Base-by-base conservation (phyloP, 768 basidiomycete genomes). In the Leucocoprinus birnbaumii region DNA sequence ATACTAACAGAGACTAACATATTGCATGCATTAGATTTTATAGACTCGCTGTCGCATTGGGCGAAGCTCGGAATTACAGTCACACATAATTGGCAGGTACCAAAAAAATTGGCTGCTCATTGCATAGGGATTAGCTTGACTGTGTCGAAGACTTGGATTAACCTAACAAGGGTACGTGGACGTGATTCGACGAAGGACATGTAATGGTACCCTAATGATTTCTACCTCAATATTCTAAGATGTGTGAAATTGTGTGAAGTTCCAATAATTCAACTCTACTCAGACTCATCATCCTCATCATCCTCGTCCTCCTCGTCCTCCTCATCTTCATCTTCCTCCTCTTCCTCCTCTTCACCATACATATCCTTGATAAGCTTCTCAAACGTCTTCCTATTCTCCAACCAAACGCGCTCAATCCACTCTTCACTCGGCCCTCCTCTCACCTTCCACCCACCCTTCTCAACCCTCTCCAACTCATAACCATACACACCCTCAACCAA, bases 401-500 rank as follows among this genome's bases (percentile, higher is more conserved):
- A 3, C 52, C 59, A 57, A 48, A 9, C 55, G 37, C 37, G 34
- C 26, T 2, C 42, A 22, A 13, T 18, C 22, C 24, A 14, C 18
- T 14, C 27, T 43, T 10, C 35, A 26, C n/a, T 37, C 43, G 19
- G 27, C 42, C 37, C 21, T 21, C n/a, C 2, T 11, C n/a, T 58
- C 7, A 38, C 58, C 25, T 50, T 52, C 6, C 45, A 49, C 51
- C 25, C 48, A 11, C 47, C 47, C 44, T 40, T 44, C 13, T 18
- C 42, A 34, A 18, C n/a, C 25, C 19, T 27, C 21, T 26, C 42
- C 41, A 41, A 47, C 46, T 34, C 19, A 21, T 48, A 40, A 42
- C 47, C 81, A 71, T 88, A 94, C 22, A 93, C 85, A 2, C 91
- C 91, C 62, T 90, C 84, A 19, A 82, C 77, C 44, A 93, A 64